phyloP scores from a whole-genome alignment of 2,329 filamentous ascomycete genomes.

The Colletotrichum scovillei region DNA sequence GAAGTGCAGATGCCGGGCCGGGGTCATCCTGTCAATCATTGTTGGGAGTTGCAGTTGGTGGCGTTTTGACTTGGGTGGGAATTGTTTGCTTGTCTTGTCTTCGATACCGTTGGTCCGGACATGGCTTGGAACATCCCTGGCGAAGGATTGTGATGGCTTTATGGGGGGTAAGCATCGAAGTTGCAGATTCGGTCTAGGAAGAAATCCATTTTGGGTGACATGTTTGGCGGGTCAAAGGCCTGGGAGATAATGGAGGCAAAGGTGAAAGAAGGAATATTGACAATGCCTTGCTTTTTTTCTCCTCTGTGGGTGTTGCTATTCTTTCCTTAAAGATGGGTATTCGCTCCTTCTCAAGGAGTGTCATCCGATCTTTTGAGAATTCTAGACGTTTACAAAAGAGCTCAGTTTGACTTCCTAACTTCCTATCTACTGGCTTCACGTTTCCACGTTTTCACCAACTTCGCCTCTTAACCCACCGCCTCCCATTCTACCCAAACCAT shows the following conservation, averaged over 20 bases:
- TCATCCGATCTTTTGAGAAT: not conserved
- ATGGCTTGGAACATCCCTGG: not conserved
- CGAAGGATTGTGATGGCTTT: not conserved
- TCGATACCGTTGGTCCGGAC: not conserved
- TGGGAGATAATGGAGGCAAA: not conserved
- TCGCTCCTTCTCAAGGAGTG: not conserved
- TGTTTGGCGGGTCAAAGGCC: not conserved
- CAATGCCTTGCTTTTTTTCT: no score
- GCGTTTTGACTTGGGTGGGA: not conserved
- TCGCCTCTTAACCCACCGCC: not conserved
- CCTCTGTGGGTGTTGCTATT: no score
- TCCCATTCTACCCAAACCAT: not conserved
- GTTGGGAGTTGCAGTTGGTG: not conserved
- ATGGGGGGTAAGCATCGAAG: not conserved
- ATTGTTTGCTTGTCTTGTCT: not conserved
- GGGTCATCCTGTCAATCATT: not conserved
- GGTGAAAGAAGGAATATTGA: not conserved
- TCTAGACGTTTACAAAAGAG: not conserved
- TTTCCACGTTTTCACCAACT: not conserved
- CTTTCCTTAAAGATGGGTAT: not conserved
- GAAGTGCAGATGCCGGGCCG: not conserved
- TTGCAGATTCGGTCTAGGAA: not conserved
- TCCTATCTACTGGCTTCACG: not conserved
- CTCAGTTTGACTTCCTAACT: not conserved
- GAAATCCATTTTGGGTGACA: not conserved